Conservation (phyloP, 495 filamentous ascomycete genomes). For the Cairneyella variabilis region DNA sequence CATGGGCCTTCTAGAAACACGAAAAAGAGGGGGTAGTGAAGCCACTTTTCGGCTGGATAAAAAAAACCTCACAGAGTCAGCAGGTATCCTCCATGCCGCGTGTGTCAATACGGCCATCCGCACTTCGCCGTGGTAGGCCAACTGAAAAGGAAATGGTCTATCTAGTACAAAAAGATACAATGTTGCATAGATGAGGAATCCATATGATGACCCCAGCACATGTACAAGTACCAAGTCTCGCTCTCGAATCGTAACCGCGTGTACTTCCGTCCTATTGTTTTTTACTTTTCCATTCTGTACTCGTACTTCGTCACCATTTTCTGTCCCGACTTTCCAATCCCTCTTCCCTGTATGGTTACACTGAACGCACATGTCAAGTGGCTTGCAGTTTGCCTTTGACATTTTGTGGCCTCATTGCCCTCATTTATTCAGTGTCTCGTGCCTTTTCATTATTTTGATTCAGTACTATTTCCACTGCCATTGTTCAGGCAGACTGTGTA, state of each 20-base stretch:
- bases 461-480: too few relatives aligned
- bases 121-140: not conserved
- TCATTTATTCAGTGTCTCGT: too few relatives aligned
- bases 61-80: constrained; percentile 14
- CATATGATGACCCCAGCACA: not conserved
- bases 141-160: not conserved
- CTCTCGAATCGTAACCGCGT: too few relatives aligned
- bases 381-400: too few relatives aligned
- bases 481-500: too few relatives aligned
- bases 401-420: too few relatives aligned
- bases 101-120: constrained; percentile 5
- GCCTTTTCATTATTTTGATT: not conserved
- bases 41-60: not conserved
- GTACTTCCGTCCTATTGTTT: too few relatives aligned
- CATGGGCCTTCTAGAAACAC: constrained; percentile 1
- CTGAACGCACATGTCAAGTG: too few relatives aligned
- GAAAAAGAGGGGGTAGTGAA: constrained; percentile 5
- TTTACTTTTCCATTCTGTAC: too few relatives aligned
- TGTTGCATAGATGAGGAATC: not conserved
- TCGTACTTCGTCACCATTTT: too few relatives aligned
- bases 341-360: not conserved
- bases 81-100: constrained; percentile 5
- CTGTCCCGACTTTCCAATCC: not conserved
- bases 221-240: too few relatives aligned
- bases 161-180: constrained; percentile 6